Conservation (phyloP, 129 eudicot species). For the Artemisia annua region DNA sequence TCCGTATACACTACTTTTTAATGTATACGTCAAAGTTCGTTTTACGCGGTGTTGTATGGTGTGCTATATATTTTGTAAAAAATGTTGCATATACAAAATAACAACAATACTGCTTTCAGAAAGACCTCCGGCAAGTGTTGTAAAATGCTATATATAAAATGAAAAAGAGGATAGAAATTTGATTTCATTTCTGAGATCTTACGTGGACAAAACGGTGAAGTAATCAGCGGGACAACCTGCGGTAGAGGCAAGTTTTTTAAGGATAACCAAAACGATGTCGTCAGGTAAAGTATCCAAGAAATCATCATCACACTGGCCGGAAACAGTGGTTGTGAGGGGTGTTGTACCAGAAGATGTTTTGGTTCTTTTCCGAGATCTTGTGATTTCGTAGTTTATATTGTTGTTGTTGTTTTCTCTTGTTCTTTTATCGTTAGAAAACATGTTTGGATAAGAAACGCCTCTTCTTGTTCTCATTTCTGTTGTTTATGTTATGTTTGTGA, state of each 20-base stretch:
- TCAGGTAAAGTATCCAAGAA: constrained; percentile 71
- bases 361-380: constrained; percentile 27
- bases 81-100: too few relatives aligned
- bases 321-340: constrained; percentile 11
- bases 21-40: too few relatives aligned
- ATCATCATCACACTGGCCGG: constrained; percentile 37
- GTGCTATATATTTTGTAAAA: too few relatives aligned
- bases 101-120: too few relatives aligned
- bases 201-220: constrained; percentile 68
- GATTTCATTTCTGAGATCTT: constrained; percentile 21
- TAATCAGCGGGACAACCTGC: constrained; percentile 71
- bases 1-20: too few relatives aligned
- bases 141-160: too few relatives aligned
- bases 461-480: constrained; percentile 70
- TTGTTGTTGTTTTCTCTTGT: constrained; percentile 33
- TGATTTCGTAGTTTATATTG: constrained; percentile 22
- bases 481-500: neutral
- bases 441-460: neutral
- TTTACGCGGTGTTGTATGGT: too few relatives aligned
- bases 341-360: constrained; percentile 26
- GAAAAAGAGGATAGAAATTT: neutral
- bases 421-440: constrained; percentile 34
- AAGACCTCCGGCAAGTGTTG: too few relatives aligned
- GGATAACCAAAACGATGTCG: constrained; percentile 69
- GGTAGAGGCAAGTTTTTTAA: constrained; percentile 62